A percentile compares a stretch with the other conserved stretches of the same genome.
Evolutionary conservation across 73 alveolate genomes (phyloP).

Genomic region (Paramecium sexaurelia): DNA sequence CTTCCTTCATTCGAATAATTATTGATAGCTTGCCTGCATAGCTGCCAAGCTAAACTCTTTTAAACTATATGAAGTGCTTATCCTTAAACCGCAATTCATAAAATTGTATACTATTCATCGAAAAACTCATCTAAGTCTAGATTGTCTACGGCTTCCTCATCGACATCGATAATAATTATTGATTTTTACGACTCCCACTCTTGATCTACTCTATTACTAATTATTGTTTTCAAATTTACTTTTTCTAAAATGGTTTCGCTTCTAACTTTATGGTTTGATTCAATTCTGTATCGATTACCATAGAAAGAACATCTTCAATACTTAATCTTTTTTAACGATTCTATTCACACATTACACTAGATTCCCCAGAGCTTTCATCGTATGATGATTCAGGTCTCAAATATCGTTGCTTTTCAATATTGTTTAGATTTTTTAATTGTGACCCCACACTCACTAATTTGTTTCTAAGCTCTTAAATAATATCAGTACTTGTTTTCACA

Average conservation of each 20-base stretch:
- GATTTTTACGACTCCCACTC: slow-evolving; percentile 26
- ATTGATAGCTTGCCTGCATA: slow-evolving; percentile 50
- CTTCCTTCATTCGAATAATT: slow-evolving; percentile 18
- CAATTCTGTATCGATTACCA: background rate
- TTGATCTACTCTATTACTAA: slow-evolving; percentile 23
- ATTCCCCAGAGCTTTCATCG: slow-evolving; percentile 43
- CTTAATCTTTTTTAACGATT: background rate
- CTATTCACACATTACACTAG: slow-evolving; percentile 46
- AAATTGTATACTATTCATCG: slow-evolving; percentile 31
- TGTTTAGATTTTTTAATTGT: slow-evolving; percentile 28
- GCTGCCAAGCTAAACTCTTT: slow-evolving; percentile 46
- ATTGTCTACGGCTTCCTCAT: background rate
- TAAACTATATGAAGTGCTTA: slow-evolving; percentile 45
- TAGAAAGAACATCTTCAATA: background rate
- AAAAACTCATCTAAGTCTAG: slow-evolving; percentile 13
- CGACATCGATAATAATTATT: background rate
- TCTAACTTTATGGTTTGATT: background rate
- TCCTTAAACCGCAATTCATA: slow-evolving; percentile 61
- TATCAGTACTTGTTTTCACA: background rate
- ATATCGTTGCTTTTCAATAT: background rate
- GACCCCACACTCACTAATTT: slow-evolving; percentile 6
- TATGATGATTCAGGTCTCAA: background rate
- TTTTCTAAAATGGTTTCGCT: slow-evolving; percentile 18
- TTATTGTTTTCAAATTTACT: background rate
- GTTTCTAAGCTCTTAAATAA: background rate